phyloP scores from a whole-genome alignment of 192 early-diverging fungal genomes.

The Entomortierella beljakovae region DNA sequence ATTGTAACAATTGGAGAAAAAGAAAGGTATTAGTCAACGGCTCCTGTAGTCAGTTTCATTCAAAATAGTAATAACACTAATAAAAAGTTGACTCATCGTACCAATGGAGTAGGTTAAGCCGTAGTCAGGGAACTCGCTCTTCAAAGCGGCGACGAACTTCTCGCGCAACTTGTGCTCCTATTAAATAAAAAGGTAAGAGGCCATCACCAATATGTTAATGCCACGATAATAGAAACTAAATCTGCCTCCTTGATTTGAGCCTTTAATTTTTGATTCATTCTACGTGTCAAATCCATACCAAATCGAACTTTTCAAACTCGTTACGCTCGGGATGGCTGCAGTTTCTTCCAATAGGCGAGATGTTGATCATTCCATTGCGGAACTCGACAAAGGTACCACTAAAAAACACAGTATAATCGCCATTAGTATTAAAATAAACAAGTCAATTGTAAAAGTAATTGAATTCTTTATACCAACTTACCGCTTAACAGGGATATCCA shows the following conservation, averaged over 20 bases:
- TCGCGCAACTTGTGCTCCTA: slow-evolving; percentile 82
- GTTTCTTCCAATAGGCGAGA: slow-evolving; percentile 97
- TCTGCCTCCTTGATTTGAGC: background rate
- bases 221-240: background rate
- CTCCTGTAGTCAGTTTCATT: no score
- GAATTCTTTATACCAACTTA: slow-evolving; percentile 36
- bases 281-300: slow-evolving; percentile 39
- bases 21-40: no score
- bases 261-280: background rate
- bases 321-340: slow-evolving; percentile 90
- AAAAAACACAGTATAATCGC: background rate
- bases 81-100: slow-evolving; percentile 18
- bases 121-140: slow-evolving; percentile 86
- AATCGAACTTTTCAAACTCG: slow-evolving; percentile 93
- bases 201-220: background rate
- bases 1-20: no score
- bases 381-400: slow-evolving; percentile 99
- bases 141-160: slow-evolving; percentile 86
- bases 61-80: background rate
- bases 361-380: slow-evolving; percentile 99
- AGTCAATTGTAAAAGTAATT: background rate
- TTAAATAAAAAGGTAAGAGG: background rate
- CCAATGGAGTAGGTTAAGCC: slow-evolving; percentile 95
- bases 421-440: background rate
- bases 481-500: slow-evolving; percentile 96